phyloP scores from a whole-genome alignment of 306 rosid genomes.

The Vachellia pachyceras region DNA sequence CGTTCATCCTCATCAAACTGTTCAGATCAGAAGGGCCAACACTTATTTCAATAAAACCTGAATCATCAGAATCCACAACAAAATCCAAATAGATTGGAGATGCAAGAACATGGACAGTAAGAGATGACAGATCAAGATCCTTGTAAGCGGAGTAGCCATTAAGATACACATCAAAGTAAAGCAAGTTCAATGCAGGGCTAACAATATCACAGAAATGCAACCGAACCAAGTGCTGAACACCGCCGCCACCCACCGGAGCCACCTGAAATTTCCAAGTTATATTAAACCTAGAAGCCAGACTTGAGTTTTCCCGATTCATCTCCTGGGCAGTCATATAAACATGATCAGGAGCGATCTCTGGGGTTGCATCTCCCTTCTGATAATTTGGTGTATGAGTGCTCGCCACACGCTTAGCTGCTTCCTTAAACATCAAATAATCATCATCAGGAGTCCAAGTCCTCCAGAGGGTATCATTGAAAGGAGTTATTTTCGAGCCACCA shows the following conservation, averaged over 20 bases:
- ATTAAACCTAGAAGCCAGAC: conserved; percentile 61
- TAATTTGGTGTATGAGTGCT: conserved; percentile 69
- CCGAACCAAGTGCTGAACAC: conserved; percentile 63
- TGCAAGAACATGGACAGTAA: conserved; percentile 65
- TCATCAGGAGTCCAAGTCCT: conserved; percentile 94
- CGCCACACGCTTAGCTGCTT: conserved; percentile 64
- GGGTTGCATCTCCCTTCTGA: conserved; percentile 64
- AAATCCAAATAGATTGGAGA: conserved; percentile 82
- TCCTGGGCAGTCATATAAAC: conserved; percentile 90
- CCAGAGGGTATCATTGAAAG: conserved; percentile 93
- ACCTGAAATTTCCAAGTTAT: conserved; percentile 84
- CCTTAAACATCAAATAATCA: conserved; percentile 63
- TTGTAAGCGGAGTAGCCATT: conserved; percentile 70
- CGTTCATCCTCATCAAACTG: conserved; percentile 67
- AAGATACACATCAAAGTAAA: conserved; percentile 83
- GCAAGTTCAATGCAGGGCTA: conserved; percentile 63
- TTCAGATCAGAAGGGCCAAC: conserved; percentile 91
- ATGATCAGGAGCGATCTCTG: conserved; percentile 80
- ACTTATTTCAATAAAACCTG: conserved; percentile 64
- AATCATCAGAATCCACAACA: conserved; percentile 65
- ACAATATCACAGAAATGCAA: conserved; percentile 94
- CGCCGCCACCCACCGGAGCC: conserved; percentile 15
- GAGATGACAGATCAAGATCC: conserved; percentile 80
- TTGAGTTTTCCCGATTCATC: conserved; percentile 71
- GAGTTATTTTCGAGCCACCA: conserved; percentile 82